Evolutionary conservation across 148 eudicot genomes (phyloP), one percentile per base, ranked within the genome.

Genomic region (Vaccinium darrowii): DNA sequence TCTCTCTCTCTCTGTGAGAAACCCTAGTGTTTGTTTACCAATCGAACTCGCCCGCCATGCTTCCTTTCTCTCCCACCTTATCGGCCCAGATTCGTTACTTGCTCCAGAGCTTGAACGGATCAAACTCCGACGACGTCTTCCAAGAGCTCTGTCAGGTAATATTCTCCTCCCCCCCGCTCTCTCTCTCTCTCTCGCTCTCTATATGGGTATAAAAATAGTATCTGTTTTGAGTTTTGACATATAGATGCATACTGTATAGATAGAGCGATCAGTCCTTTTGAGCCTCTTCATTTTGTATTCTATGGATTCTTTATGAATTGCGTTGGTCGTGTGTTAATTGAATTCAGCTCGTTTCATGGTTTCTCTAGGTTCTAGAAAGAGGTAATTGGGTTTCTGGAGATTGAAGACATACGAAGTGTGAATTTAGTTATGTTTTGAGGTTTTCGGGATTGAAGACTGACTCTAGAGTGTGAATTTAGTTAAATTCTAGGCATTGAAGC

Each of bases 121-220:
- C 97, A 82, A 91, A 95, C 90, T 92, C 94, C 71, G 92, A 95
- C 67, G 84, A 90, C 7, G 92, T 92, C 67, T 88, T 91, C 21
- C 90, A 88, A 25, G 95, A 93, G 82, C 94, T 95, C 69, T 87
- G 82, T 56, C 84, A 93, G 95, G 98, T 92, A 47, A 14, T 14
- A 15, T 51, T 36, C 0, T 1, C 13, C 12, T 3, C 56, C 56
- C 14, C 3, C 56, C 3, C 15, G 0, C 56, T 9, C 12, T 9
- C 47, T 0, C 47, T 2, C 43, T 0, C 43, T 43, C 47, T 4
- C 47, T 5, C 47, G 6, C 47, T 43, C 47, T 43, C 47, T 43
- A 4, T 43, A 43, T 1, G 6, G 47, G 47, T 43, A 43, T 43
- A 43, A 5, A 49, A 30, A 33, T 39, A 43, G 39, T 30, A 73